Conservation (phyloP, 768 basidiomycete genomes). For the Boletus patriciae region DNA sequence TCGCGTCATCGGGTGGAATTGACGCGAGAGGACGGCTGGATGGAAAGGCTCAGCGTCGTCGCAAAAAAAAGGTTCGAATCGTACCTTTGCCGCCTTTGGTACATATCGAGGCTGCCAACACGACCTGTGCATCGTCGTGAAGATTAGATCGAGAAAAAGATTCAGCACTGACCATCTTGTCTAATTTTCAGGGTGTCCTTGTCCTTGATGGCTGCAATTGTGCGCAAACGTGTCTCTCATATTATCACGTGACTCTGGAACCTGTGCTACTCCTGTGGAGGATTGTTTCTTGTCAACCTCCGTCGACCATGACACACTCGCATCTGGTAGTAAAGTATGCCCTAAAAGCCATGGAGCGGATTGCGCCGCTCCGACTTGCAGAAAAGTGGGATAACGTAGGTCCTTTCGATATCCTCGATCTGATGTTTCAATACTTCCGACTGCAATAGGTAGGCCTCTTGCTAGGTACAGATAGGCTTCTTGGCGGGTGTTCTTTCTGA, state of each 20-base stretch:
- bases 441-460: conserved; percentile 64
- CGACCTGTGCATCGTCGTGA: conserved; percentile 55
- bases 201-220: not conserved
- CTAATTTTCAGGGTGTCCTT: not conserved
- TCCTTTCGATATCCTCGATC: conserved; percentile 9
- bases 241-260: conserved; percentile 18
- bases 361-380: conserved; percentile 84
- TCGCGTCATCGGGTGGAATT: conserved; percentile 91
- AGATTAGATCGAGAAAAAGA: not conserved
- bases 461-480: conserved; percentile 49
- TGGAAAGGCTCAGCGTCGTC: not conserved
- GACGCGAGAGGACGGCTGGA: conserved; percentile 90
- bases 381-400: conserved; percentile 95
- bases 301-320: conserved; percentile 10
- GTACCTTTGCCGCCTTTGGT: conserved; percentile 91
- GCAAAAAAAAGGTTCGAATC: conserved; percentile 24
- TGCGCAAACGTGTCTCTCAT: conserved; percentile 14
- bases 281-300: too few relatives aligned
- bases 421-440: conserved; percentile 6
- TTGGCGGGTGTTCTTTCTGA: conserved; percentile 4
- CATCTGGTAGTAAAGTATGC: conserved; percentile 43
- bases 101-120: conserved; percentile 92
- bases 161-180: conserved; percentile 23
- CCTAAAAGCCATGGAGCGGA: conserved; percentile 71
- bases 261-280: too few relatives aligned